Evolutionary conservation across 2,329 filamentous ascomycete genomes (phyloP).

Genomic region (Venturia asperata): DNA sequence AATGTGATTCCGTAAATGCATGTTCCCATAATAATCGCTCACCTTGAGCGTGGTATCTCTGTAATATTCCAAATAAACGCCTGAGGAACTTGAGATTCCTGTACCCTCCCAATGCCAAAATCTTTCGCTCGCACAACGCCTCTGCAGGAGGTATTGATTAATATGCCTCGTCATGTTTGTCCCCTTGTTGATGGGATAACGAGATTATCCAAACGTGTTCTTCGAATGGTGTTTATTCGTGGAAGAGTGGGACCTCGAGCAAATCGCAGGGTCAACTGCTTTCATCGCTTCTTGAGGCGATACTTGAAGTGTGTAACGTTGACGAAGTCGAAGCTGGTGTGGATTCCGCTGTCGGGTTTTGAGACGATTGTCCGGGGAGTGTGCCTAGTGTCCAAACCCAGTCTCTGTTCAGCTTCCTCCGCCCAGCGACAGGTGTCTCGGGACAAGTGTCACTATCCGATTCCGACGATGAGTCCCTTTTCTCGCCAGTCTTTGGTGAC

Average conservation of each 20-base stretch:
- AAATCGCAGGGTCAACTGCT: conserved; percentile 17
- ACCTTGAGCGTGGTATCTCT: conserved; percentile 9
- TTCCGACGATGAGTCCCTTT: conserved; percentile 41
- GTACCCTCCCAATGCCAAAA: neutral
- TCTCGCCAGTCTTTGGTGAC: conserved; percentile 32
- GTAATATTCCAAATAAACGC: neutral
- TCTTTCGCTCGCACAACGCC: neutral
- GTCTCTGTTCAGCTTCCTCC: conserved; percentile 46
- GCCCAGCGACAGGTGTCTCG: conserved; percentile 47
- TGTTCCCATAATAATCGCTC: conserved; percentile 8
- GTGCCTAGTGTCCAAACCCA: conserved; percentile 52
- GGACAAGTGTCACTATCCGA: conserved; percentile 40
- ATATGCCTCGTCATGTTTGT: neutral
- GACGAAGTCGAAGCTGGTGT: neutral
- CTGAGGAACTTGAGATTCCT: neutral
- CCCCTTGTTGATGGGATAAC: neutral
- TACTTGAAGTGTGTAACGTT: neutral
- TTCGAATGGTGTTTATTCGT: neutral
- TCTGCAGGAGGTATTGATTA: neutral
- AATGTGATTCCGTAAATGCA: conserved; percentile 1
- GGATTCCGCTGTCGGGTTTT: neutral
- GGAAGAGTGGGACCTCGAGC: neutral
- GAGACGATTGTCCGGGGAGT: conserved; percentile 3
- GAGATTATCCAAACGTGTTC: neutral
- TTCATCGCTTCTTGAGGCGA: conserved; percentile 11